Percentiles rank a stretch among this genome's conserved stretches.
Evolutionary conservation across 1,284 basidiomycete genomes (phyloP).

Genomic region (Trametes sp.): DNA sequence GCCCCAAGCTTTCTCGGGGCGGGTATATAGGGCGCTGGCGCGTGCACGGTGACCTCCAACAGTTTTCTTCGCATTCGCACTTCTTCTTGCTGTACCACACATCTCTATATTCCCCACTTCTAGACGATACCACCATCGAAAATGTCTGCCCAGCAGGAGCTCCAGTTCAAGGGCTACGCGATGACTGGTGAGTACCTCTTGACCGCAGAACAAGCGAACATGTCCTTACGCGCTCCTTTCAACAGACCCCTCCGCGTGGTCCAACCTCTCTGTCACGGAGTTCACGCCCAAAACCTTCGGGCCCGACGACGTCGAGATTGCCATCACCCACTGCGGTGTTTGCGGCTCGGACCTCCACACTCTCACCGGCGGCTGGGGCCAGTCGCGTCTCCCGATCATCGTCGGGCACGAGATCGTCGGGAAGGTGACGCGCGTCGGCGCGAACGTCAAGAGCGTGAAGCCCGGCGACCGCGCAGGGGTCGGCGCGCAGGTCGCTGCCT

Average conservation of each 20-base stretch:
- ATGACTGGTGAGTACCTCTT: conserved; percentile 24
- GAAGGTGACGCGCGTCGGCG: conserved; percentile 58
- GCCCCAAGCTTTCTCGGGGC: not conserved
- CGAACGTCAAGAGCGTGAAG: conserved; percentile 63
- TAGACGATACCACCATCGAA: not conserved
- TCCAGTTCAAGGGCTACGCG: conserved; percentile 36
- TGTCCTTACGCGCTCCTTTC: not conserved
- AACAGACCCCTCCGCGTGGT: conserved; percentile 44
- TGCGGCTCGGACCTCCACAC: conserved; percentile 66
- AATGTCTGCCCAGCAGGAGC: conserved; percentile 24
- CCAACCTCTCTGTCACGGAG: conserved; percentile 49
- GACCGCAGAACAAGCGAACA: not conserved
- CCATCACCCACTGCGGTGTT: conserved; percentile 49
- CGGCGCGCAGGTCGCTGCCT: conserved; percentile 66
- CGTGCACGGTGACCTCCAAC: not conserved
- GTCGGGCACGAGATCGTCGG: conserved; percentile 71
- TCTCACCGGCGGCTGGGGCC: conserved; percentile 55
- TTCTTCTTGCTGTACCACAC: not conserved
- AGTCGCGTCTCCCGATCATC: conserved; percentile 48
- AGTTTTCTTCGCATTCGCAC: no score
- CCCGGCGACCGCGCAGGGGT: conserved; percentile 72
- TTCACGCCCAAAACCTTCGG: conserved; percentile 45
- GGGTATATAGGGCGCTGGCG: conserved; percentile 4
- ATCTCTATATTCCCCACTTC: not conserved
- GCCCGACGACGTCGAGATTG: conserved; percentile 47